phyloP scores from a whole-genome alignment of 176 grass and related monocot species.

The Tuctoria greenei region DNA sequence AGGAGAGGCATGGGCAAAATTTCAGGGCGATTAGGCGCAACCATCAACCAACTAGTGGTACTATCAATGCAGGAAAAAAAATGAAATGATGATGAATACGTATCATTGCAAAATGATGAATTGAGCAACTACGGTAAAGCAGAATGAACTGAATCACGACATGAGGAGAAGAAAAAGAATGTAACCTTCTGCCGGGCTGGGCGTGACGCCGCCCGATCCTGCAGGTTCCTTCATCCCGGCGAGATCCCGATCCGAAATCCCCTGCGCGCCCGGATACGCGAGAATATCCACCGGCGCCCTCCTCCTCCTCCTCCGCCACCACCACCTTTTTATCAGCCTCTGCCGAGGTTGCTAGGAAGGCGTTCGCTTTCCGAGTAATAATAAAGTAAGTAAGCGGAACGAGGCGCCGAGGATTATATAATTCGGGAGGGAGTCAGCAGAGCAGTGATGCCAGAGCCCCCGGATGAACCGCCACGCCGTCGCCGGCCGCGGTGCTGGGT shows the following conservation, averaged over 20 bases:
- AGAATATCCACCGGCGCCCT: conserved; percentile 38
- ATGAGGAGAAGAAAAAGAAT: neutral
- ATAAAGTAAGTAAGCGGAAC: conserved; percentile 25
- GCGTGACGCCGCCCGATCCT: conserved; percentile 46
- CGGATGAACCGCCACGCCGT: neutral
- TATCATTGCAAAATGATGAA: neutral
- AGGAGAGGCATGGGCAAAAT: neutral
- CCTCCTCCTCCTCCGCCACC: neutral
- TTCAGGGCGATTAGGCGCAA: neutral
- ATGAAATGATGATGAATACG: neutral
- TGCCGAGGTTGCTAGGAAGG: neutral
- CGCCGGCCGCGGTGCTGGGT: neutral
- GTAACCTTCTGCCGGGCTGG: conserved; percentile 46
- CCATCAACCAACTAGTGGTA: neutral
- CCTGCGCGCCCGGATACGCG: neutral
- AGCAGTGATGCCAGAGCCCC: neutral
- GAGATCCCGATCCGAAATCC: conserved; percentile 54
- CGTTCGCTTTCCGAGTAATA: conserved; percentile 9
- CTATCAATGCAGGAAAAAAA: neutral
- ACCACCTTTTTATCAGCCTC: conserved; percentile 17
- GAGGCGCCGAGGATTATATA: conserved; percentile 26
- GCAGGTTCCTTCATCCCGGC: conserved; percentile 55
- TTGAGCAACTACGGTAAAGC: neutral
- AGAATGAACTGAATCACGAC: neutral
- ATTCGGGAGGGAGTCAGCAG: neutral